phyloP scores from a whole-genome alignment of 2,329 filamentous ascomycete genomes.

The Cyanodermella asteris region DNA sequence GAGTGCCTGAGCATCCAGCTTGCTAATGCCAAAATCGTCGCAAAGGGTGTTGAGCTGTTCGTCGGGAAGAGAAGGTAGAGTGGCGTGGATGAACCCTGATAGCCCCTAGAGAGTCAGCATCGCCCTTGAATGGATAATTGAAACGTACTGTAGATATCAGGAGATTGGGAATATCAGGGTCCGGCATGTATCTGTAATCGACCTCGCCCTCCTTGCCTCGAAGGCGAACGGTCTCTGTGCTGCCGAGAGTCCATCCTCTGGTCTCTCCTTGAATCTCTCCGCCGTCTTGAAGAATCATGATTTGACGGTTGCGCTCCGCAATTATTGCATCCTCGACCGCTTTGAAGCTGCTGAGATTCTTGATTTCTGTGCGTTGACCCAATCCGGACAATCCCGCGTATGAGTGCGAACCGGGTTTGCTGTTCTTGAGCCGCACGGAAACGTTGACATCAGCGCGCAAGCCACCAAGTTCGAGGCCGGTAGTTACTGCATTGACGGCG shows the following conservation, averaged over 20 bases:
- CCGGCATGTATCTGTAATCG: slow-evolving; percentile 96
- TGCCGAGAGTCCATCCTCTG: slow-evolving; percentile 73
- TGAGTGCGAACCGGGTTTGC: slow-evolving; percentile 18
- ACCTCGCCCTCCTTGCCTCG: slow-evolving; percentile 92
- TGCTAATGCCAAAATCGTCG: slow-evolving; percentile 29
- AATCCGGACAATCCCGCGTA: slow-evolving; percentile 40
- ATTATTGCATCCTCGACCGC: slow-evolving; percentile 87
- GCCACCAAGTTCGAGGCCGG: slow-evolving; percentile 84
- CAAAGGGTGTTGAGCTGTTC: slow-evolving; percentile 38
- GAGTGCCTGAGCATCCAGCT: slow-evolving; percentile 67
- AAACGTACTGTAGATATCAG: slow-evolving; percentile 37
- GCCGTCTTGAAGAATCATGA: slow-evolving; percentile 53
- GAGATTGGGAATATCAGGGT: slow-evolving; percentile 70
- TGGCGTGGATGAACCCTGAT: slow-evolving; percentile 37
- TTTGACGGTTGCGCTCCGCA: slow-evolving; percentile 77
- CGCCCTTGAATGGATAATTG: background rate
- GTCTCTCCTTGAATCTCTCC: slow-evolving; percentile 66
- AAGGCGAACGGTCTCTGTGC: slow-evolving; percentile 57
- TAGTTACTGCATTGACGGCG: slow-evolving; percentile 63
- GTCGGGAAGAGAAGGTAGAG: slow-evolving; percentile 53
- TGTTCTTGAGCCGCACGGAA: slow-evolving; percentile 40
- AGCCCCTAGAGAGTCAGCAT: slow-evolving; percentile 27
- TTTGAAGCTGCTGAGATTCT: slow-evolving; percentile 88
- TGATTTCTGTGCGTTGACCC: slow-evolving; percentile 86
- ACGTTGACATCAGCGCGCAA: slow-evolving; percentile 90